Evolutionary conservation across 2,329 filamentous ascomycete genomes (phyloP).

Genomic region (Thelonectria olida): DNA sequence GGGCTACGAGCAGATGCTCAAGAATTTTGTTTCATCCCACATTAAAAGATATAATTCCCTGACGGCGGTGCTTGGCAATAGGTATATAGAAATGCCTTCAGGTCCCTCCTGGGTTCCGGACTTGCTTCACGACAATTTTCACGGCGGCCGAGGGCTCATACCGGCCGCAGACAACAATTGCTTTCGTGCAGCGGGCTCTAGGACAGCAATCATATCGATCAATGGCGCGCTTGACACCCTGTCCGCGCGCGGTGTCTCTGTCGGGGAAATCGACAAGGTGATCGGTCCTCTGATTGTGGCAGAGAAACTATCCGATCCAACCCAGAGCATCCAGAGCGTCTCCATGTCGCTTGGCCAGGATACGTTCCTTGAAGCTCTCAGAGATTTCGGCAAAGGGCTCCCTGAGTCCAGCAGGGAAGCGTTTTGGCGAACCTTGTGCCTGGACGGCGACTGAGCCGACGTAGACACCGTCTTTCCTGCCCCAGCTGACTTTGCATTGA

Average conservation of each 20-base stretch:
- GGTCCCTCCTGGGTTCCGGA: neutral
- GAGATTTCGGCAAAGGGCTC: neutral
- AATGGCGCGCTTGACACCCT: neutral
- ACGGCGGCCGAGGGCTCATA: neutral
- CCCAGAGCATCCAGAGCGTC: neutral
- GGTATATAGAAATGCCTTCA: neutral
- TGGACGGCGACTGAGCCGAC: neutral
- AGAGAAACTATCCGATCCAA: neutral
- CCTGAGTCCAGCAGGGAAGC: neutral
- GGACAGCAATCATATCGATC: neutral
- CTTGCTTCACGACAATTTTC: neutral
- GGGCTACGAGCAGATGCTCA: neutral
- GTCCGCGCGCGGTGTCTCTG: neutral
- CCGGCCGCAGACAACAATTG: neutral
- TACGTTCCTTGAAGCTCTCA: neutral
- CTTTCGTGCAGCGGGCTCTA: neutral
- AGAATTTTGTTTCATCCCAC: neutral
- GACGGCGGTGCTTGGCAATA: neutral
- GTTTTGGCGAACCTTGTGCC: conserved; percentile 2
- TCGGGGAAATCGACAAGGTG: neutral
- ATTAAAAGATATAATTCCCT: neutral
- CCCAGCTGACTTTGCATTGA: neutral
- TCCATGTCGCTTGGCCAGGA: neutral
- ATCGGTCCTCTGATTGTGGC: neutral
- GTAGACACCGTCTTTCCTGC: neutral